A percentile compares a stretch with the other conserved stretches of the same genome.
phyloP scores from a whole-genome alignment of 1,139 yeast genomes.

The Suhomyces panamericanus region DNA sequence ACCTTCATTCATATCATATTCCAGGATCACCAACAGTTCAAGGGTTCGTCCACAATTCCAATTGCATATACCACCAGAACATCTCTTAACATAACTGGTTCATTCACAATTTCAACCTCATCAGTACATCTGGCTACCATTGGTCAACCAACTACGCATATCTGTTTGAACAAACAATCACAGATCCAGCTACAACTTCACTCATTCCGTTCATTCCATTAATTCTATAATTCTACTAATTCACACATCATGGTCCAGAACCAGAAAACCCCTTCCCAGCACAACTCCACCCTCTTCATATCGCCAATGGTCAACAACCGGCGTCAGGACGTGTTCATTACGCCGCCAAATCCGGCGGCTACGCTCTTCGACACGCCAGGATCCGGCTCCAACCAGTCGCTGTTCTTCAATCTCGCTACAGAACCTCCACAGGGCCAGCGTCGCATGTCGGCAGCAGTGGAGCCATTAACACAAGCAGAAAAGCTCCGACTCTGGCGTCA shows the following conservation, averaged over 20 bases:
- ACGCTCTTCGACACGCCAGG: conserved; percentile 48
- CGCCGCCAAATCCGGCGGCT: conserved; percentile 55
- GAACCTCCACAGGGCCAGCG: conserved; percentile 15
- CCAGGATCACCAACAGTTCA: no score
- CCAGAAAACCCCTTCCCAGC: conserved; percentile 47
- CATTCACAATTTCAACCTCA: no score
- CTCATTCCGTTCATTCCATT: neutral
- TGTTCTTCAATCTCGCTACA: conserved; percentile 36
- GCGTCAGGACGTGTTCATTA: conserved; percentile 49
- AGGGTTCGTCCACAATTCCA: no score
- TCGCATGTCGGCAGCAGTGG: conserved; percentile 14
- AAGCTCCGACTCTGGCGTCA: conserved; percentile 89
- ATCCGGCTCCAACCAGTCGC: conserved; percentile 41
- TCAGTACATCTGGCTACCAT: no score
- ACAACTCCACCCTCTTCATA: conserved; percentile 62
- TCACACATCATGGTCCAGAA: conserved; percentile 29
- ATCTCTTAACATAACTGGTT: no score
- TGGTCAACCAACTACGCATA: no score
- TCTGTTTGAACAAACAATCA: no score
- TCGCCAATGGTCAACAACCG: conserved; percentile 57
- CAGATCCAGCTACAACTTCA: no score
- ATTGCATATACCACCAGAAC: no score
- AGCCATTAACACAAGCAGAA: conserved; percentile 77
- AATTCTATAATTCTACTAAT: no score
- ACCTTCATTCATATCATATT: no score